Base-by-base conservation (phyloP, 164 flowering plant species). In the Nelumbo lutea region DNA sequence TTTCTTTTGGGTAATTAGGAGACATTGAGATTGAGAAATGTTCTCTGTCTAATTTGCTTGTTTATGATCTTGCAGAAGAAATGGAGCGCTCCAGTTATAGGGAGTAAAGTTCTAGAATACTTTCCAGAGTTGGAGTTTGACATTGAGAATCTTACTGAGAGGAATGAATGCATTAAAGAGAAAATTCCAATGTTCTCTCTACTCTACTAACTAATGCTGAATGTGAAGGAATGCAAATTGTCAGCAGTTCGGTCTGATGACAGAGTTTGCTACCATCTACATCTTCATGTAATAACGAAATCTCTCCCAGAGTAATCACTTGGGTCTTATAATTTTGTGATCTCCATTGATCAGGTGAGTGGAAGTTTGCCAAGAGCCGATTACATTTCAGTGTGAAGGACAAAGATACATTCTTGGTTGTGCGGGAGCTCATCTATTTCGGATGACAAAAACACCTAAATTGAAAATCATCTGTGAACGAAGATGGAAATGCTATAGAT, bases 61-160 rank as follows among this genome's bases (percentile, higher is more conserved):
- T 27, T 9, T 1, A 38, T 10, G 11, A 38, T 50, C 2, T 68
- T 68, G 72, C 80, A 81, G 84, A 76, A 79, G 69, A 73, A 68
- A 64, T 70, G 79, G 82, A 73, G 72, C 45, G 77, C 77, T 2
- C 82, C 81, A 6, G 40, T 39, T 8, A 71, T 79, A 11, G 75
- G 79, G 3, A 78, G 74, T 55, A 77, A 61, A 71, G 74, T 72
- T 52, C 69, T 79, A 7, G 70, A 69, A 2, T 82, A 79, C 76
- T 72, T 77, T 11, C 84, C 84, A 13, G 76, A 77, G 78, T 69
- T 82, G 39, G 72, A 79, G 64, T 66, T 50, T 4, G 84, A 82
- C 68, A 71, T 82, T 9, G 79, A 75, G 61, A 53, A 61, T 43
- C 69, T 82, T 11, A 75, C 15, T 58, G 48, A 61, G 15, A 67